Conservation (phyloP, 495 filamentous ascomycete species). For the Pyrenula massariospora region DNA sequence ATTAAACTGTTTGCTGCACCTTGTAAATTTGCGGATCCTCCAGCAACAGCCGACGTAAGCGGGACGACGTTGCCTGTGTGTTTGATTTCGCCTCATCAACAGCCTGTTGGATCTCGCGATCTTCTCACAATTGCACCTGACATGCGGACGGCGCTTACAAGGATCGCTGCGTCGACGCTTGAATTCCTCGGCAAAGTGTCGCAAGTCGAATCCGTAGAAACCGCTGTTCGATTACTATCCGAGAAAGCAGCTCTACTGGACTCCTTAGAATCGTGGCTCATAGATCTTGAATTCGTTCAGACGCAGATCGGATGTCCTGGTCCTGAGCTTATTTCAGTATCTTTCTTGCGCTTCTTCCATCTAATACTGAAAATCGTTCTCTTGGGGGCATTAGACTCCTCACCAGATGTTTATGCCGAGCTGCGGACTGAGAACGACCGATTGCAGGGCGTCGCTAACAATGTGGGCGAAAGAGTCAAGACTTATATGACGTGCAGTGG, state of each 20-base stretch:
- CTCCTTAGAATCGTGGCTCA: conserved; percentile 21
- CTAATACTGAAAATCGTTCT: conserved; percentile 21
- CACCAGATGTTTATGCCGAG: conserved; percentile 15
- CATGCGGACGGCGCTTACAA: conserved; percentile 21
- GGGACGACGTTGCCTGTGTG: conserved; percentile 9
- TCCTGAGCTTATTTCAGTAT: conserved; percentile 20
- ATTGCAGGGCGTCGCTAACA: conserved; percentile 17
- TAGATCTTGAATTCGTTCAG: conserved; percentile 17
- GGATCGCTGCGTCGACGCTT: conserved; percentile 18
- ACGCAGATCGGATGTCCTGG: conserved; percentile 6
- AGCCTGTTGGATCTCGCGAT: conserved; percentile 8
- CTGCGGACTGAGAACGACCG: conserved; percentile 18
- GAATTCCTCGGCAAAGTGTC: conserved; percentile 21
- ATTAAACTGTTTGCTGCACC: conserved; percentile 25
- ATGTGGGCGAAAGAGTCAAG: conserved; percentile 16
- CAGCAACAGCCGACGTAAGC: conserved; percentile 11
- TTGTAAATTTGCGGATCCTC: conserved; percentile 22
- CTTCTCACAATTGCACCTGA: conserved; percentile 21
- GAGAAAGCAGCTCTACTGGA: conserved; percentile 19
- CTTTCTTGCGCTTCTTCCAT: conserved; percentile 23
- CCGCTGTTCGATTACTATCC: conserved; percentile 18
- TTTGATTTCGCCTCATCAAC: conserved; percentile 15
- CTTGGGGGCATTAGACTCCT: conserved; percentile 17
- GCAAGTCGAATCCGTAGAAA: conserved; percentile 15
- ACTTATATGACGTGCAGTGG: conserved; percentile 13